phyloP scores from a whole-genome alignment of 257 asterid genomes.

The Plantago elongata region DNA sequence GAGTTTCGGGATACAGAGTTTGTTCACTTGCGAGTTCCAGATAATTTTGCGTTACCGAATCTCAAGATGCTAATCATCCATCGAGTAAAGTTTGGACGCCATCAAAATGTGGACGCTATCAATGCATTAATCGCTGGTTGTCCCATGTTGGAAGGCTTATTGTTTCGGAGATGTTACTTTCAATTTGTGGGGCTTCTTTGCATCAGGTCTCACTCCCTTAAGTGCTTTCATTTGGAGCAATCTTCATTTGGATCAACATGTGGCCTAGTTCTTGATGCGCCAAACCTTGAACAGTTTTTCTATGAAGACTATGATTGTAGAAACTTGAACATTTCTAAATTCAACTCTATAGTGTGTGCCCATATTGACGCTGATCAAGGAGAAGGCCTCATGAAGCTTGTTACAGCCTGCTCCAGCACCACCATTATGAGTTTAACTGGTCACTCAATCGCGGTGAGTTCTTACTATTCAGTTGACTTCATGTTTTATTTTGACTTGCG shows the following conservation, averaged over 20 bases:
- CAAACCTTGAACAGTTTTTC: not conserved
- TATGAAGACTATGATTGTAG: not conserved
- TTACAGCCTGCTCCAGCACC: conserved; percentile 8
- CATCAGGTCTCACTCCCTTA: not conserved
- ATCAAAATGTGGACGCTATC: not conserved
- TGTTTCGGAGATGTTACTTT: not conserved
- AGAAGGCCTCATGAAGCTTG: not conserved
- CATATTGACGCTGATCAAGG: not conserved
- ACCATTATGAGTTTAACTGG: not conserved
- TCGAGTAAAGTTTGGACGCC: not conserved
- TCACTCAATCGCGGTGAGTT: not conserved
- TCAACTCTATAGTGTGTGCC: not conserved
- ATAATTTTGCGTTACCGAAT: not conserved
- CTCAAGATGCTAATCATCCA: not conserved
- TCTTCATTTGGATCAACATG: not conserved
- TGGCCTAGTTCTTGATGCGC: not conserved
- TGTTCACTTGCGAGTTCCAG: not conserved
- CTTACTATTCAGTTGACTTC: too few relatives aligned
- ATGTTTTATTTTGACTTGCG: too few relatives aligned
- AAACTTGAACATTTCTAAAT: not conserved
- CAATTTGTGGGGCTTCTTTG: not conserved
- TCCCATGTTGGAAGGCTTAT: not conserved
- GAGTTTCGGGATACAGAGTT: not conserved
- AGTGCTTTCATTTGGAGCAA: not conserved
- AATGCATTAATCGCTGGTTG: not conserved